phyloP scores from a whole-genome alignment of 1,284 basidiomycete species.

The Ustilago esculenta region DNA sequence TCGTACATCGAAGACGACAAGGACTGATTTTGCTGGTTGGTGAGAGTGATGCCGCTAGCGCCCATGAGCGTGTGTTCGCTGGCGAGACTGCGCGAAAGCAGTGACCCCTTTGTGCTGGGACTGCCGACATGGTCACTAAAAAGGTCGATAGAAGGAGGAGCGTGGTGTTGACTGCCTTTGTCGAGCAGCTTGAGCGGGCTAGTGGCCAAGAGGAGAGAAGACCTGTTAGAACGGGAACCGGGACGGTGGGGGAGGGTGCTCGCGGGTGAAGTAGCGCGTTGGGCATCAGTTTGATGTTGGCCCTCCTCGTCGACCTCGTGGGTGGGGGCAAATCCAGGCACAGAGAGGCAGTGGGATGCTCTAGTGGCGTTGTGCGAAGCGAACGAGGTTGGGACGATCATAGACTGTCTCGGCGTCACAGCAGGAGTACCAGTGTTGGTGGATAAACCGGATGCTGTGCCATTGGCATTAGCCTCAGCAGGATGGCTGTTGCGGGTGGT shows the following conservation, averaged over 20 bases:
- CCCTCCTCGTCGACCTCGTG: constrained; percentile 26
- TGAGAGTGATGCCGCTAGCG: constrained; percentile 49
- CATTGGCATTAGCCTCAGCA: neutral
- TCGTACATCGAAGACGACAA: constrained; percentile 6
- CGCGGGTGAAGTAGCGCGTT: constrained; percentile 19
- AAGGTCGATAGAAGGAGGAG: constrained; percentile 47
- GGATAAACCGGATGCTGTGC: constrained; percentile 24
- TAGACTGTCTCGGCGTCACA: constrained; percentile 41
- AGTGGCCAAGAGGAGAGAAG: constrained; percentile 29
- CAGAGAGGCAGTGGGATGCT: constrained; percentile 28
- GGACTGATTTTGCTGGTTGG: constrained; percentile 12
- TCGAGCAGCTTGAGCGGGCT: constrained; percentile 54
- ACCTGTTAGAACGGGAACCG: constrained; percentile 13
- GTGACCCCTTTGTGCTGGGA: constrained; percentile 24
- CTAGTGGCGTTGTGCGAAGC: constrained; percentile 13
- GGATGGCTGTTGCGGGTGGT: constrained; percentile 3
- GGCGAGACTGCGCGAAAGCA: constrained; percentile 45
- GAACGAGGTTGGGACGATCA: constrained; percentile 15
- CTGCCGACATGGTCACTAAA: constrained; percentile 49
- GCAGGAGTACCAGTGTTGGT: constrained; percentile 50
- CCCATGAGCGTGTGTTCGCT: constrained; percentile 54
- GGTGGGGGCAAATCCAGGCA: constrained; percentile 27
- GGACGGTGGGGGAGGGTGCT: constrained; percentile 12
- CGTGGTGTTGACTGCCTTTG: constrained; percentile 45
- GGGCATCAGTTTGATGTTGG: neutral